phyloP scores from a whole-genome alignment of 2,329 filamentous ascomycete genomes.

The Botrytis porri region DNA sequence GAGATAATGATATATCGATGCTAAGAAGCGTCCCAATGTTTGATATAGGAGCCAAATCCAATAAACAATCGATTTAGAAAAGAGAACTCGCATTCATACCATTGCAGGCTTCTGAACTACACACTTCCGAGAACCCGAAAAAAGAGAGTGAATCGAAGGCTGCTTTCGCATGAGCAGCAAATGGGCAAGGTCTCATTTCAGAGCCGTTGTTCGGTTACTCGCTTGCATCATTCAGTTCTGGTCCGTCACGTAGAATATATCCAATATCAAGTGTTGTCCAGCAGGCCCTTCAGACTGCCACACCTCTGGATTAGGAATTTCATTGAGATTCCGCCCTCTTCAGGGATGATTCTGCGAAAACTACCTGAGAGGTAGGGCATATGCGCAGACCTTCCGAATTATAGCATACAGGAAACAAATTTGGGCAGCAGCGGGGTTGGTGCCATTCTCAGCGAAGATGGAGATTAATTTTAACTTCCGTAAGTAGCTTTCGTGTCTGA shows the following conservation, averaged over 20 bases:
- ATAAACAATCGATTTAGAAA: neutral
- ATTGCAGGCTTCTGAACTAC: neutral
- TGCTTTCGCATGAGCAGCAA: neutral
- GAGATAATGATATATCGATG: neutral
- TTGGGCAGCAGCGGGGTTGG: neutral
- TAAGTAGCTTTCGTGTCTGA: neutral
- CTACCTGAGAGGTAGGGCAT: rapidly evolving
- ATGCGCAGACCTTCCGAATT: neutral
- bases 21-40: neutral
- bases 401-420: neutral
- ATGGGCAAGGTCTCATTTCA: neutral
- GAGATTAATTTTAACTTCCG: neutral
- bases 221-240: neutral
- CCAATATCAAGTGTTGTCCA: neutral
- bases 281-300: too few relatives aligned
- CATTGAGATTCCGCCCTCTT: neutral
- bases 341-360: neutral
- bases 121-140: neutral
- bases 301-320: neutral
- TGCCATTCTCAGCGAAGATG: rapidly evolving
- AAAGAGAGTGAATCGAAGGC: neutral
- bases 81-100: neutral
- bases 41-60: neutral
- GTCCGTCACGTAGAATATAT: neutral
- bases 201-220: neutral